Evolutionary conservation across 2,329 filamentous ascomycete species (phyloP).

Genomic region (Colletotrichum kahawae): DNA sequence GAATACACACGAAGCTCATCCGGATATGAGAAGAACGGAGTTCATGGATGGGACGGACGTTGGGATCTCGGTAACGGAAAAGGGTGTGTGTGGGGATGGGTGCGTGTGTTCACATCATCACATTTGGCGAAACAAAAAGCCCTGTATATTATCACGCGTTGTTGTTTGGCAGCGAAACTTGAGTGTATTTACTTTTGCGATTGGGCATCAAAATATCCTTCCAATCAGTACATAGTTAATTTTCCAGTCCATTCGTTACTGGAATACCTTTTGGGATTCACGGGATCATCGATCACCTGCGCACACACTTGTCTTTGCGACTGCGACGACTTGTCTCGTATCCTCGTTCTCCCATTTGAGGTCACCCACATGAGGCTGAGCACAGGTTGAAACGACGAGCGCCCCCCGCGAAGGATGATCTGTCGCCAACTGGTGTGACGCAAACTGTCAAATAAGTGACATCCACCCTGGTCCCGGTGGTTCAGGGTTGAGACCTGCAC

Average conservation of each 20-base stretch:
- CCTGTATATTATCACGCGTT: slow-evolving; percentile 15
- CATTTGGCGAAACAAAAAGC: neutral
- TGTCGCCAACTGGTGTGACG: neutral
- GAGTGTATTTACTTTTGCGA: neutral
- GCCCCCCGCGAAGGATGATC: neutral
- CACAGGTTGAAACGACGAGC: neutral
- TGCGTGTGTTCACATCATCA: neutral
- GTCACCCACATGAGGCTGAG: neutral
- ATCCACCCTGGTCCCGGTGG: neutral
- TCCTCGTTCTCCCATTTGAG: neutral
- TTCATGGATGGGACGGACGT: neutral
- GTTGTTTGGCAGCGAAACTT: neutral
- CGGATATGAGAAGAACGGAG: neutral
- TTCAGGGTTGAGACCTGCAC: neutral
- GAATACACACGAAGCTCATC: neutral
- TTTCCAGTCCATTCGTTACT: neutral
- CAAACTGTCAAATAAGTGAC: neutral
- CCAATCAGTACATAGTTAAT: slow-evolving; percentile 8
- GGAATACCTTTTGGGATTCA: neutral
- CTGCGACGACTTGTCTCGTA: neutral
- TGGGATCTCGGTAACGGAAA: neutral
- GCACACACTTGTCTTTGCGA: neutral
- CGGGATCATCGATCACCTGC: neutral
- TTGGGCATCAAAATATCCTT: neutral
- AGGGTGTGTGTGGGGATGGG: neutral